Evolutionary conservation across 106 monocot species (phyloP).

Genomic region (Hemerocallis citrina): DNA sequence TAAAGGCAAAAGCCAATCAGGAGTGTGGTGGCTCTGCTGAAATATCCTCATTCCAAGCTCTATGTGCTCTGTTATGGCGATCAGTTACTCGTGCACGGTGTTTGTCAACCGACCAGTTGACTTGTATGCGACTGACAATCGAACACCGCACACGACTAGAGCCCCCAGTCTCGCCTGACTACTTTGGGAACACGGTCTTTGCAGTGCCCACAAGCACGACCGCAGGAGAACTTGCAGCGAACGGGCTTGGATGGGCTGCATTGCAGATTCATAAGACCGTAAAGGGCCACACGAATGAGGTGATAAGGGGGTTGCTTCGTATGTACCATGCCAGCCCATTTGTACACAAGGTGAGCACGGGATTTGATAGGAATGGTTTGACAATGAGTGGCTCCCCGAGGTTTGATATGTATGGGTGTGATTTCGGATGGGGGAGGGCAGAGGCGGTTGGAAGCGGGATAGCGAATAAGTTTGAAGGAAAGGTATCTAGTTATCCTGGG

Average conservation of each 20-base stretch:
- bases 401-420: not conserved
- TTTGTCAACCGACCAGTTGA: not conserved
- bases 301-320: not conserved
- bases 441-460: not conserved
- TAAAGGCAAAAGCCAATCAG: conserved; percentile 33
- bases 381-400: not conserved
- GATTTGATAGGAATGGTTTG: not conserved
- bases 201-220: not conserved
- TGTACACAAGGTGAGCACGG: not conserved
- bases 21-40: not conserved
- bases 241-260: not conserved
- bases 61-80: conserved; percentile 14
- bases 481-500: not conserved
- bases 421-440: conserved; percentile 1
- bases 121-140: not conserved
- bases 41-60: conserved; percentile 9
- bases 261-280: not conserved
- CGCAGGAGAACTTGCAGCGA: not conserved
- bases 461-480: not conserved
- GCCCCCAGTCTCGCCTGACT: not conserved
- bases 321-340: not conserved
- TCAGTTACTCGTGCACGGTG: conserved; percentile 11
- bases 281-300: not conserved
- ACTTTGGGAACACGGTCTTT: not conserved
- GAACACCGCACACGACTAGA: not conserved